Base-by-base conservation (phyloP, 2,329 filamentous ascomycete genomes). In the Aureobasidium sp. region DNA sequence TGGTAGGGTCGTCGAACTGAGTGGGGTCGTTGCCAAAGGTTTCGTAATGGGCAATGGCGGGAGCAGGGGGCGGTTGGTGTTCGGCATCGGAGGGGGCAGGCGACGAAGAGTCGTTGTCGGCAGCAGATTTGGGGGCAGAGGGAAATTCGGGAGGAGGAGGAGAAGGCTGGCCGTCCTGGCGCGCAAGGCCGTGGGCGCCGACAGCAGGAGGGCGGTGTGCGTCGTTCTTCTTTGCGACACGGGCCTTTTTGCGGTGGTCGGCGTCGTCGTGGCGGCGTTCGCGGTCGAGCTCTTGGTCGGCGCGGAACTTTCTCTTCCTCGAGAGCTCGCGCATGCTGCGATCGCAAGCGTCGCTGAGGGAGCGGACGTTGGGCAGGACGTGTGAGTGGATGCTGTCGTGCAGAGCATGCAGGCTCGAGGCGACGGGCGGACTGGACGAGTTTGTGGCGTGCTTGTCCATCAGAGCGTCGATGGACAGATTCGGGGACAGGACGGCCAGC, bases 1-100 rank as follows among this genome's bases (percentile, higher is more conserved):
- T 83, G 39, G 93, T 96, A 1, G 92, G 91, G 71, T 99, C 94
- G 67, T 86, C 81, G 70, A 93, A 96, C n/a, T 87, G 91, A 29
- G 91, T 89, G 0, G 93, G 93, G 71, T 97, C 91, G 42, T 93
- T 87, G 63, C 93, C 93, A 73, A 97, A 97, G 0, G 91, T 70
- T 75, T 96, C 90, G 70, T 87, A 87, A 63, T 92, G 88, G 6
- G 84, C 82, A 27, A 87, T 76, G 7, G 83, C 79, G n/a, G 84
- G 82, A 1, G 83, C 82, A 6, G 84, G 83, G 53, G 79, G 78
- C 15, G 82, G 82, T 71, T 84, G 85, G 73, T 84, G 84, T 45
- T 83, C 81, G 45, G 82, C 71, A 41, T 79, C 79, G 3, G 81
- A 81, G 62, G 78, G 79, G 53, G 79, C 80, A 36, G 81, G 79